Percentiles rank a stretch among this genome's conserved stretches.
These are phyloP conservation scores for Acorus calamus DNA, from an alignment of 106 monocot genomes.

Conservation along the genomic window DNA sequence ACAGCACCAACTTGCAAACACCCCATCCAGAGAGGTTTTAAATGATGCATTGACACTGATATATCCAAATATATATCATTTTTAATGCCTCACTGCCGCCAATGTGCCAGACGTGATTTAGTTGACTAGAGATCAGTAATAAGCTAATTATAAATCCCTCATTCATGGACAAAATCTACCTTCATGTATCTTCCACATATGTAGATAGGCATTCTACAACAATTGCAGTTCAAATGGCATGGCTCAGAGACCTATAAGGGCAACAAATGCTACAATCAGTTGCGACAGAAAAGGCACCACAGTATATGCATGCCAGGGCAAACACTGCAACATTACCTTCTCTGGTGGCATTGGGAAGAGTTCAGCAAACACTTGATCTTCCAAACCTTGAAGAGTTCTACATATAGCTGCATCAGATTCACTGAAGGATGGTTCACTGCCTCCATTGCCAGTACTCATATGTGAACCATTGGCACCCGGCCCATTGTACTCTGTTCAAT, in stretches of 20 bases:
- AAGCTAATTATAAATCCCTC: no score
- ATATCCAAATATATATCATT: no score
- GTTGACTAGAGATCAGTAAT: no score
- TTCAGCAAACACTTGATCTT: conserved; percentile 48
- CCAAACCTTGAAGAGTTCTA: conserved; percentile 41
- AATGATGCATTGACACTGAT: no score
- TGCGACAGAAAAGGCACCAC: neutral
- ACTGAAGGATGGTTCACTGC: conserved; percentile 13
- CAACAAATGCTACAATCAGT: neutral
- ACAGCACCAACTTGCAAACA: no score
- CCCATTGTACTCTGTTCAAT: conserved; percentile 1
- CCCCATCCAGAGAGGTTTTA: no score
- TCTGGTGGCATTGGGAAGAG: conserved; percentile 42
- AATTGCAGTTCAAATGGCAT: conserved; percentile 44
- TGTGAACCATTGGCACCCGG: conserved; percentile 1
- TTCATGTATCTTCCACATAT: conserved; percentile 95
- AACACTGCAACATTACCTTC: conserved; percentile 37
- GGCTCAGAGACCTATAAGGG: conserved; percentile 30
- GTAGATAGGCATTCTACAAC: conserved; percentile 60
- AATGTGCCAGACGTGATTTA: no score
- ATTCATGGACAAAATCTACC: conserved; percentile 21
- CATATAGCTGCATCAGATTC: conserved; percentile 54
- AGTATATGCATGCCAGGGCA: neutral
- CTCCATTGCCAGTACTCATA: conserved; percentile 6
- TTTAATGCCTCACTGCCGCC: no score